Evolutionary conservation across 164 flowering plant species (phyloP).

Genomic region (Umbilicus rupestris): DNA sequence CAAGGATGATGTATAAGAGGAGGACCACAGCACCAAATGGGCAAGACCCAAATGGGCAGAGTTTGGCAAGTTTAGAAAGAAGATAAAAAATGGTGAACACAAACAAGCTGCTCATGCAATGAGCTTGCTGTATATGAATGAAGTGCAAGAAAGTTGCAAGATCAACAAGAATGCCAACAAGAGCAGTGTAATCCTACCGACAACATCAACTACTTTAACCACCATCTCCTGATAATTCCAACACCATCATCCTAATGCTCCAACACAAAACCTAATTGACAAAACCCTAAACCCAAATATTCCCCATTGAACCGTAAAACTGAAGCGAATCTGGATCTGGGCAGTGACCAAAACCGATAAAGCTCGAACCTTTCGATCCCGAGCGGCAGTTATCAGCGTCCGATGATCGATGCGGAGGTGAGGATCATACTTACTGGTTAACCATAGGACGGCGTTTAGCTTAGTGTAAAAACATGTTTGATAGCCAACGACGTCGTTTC

Average conservation of each 20-base stretch:
- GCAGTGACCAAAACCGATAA: not conserved
- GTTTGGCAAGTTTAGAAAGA: not conserved
- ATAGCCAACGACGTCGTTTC: too few species aligned
- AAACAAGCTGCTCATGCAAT: too few species aligned
- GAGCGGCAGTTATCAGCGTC: not conserved
- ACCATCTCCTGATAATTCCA: too few species aligned
- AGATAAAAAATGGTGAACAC: too few species aligned
- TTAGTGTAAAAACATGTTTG: too few species aligned
- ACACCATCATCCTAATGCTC: not conserved
- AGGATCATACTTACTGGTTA: too few species aligned
- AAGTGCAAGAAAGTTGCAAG: too few species aligned
- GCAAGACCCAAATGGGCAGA: not conserved
- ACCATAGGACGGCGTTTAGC: too few species aligned
- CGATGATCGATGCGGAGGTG: not conserved
- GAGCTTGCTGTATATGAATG: too few species aligned
- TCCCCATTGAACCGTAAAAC: not conserved
- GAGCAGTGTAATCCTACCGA: too few species aligned
- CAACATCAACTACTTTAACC: not conserved
- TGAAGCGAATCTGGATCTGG: not conserved
- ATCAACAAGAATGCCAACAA: too few species aligned
- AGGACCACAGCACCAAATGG: constrained; percentile 1
- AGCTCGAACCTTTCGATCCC: not conserved
- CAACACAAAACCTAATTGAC: not conserved
- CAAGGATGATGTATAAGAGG: not conserved
- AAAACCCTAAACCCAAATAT: not conserved